These are phyloP conservation scores for Citrullus amarus DNA, from an alignment of 306 rosid species.

Conservation along the genomic window DNA sequence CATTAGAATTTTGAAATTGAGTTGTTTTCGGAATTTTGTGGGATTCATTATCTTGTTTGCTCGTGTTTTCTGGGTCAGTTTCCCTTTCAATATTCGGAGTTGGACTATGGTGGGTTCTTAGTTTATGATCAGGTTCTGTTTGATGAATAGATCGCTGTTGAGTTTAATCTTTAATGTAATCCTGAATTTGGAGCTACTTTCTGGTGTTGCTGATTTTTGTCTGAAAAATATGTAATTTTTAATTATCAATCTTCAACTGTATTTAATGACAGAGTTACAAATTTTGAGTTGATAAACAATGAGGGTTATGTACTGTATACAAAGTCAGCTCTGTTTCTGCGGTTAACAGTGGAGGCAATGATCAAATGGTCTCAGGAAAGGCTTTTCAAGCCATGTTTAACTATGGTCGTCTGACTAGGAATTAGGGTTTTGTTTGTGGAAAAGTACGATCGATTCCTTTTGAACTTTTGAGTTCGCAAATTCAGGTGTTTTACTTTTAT, in stretches of 20 bases:
- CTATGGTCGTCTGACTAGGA: background rate
- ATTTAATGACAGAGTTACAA: background rate
- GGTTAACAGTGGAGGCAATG: background rate
- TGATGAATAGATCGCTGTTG: background rate
- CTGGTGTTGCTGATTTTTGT: background rate
- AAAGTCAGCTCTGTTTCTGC: background rate
- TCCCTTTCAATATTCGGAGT: background rate
- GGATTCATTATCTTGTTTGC: background rate
- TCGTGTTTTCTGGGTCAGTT: background rate
- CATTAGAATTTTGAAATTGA: slow-evolving; percentile 12
- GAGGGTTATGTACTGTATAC: background rate
- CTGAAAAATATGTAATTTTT: background rate
- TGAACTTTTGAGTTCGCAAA: background rate
- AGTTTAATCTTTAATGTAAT: background rate
- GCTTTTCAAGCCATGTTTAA: background rate
- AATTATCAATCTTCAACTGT: background rate
- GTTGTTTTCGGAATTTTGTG: background rate
- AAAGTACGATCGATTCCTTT: background rate
- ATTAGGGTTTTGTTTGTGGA: background rate
- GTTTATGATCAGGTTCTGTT: background rate
- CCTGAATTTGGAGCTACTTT: background rate
- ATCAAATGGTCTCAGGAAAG: background rate
- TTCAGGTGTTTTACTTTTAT: background rate
- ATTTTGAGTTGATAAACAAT: background rate
- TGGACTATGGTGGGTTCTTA: background rate